phyloP scores from a whole-genome alignment of 2,329 filamentous ascomycete species.

The Penicillium hesseltinei region DNA sequence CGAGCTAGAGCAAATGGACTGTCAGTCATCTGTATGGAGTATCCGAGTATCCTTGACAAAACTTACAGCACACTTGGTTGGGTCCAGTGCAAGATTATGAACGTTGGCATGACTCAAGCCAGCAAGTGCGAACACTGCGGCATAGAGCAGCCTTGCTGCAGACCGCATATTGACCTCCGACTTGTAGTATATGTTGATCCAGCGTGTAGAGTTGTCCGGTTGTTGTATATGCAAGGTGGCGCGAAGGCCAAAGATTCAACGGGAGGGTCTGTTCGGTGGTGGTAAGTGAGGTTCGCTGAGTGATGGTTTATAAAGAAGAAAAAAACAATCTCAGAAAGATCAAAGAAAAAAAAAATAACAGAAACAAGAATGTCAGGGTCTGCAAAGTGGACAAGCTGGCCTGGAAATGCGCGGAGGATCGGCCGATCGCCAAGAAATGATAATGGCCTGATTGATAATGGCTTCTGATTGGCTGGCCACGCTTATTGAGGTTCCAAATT shows the following conservation, averaged over 20 bases:
- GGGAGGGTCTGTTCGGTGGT: not conserved
- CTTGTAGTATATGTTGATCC: not conserved
- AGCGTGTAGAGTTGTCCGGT: not conserved
- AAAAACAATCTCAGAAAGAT: not conserved
- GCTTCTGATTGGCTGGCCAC: not conserved
- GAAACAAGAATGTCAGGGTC: not conserved
- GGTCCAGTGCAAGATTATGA: constrained; percentile 39
- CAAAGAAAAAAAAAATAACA: not conserved
- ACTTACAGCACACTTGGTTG: constrained; percentile 56
- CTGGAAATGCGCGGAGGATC: constrained; percentile 11
- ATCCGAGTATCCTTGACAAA: not conserved
- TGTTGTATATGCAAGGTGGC: constrained; percentile 6
- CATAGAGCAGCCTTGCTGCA: constrained; percentile 57
- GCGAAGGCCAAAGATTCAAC: not conserved
- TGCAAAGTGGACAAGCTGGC: constrained; percentile 13
- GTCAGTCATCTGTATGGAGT: constrained; percentile 3
- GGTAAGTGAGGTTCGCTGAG: not conserved
- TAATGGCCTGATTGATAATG: constrained; percentile 1
- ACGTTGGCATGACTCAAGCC: constrained; percentile 48
- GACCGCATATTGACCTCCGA: constrained; percentile 47
- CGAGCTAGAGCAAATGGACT: constrained; percentile 61
- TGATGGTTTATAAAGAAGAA: not conserved
- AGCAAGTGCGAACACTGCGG: constrained; percentile 61
- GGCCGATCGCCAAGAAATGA: constrained; percentile 11
- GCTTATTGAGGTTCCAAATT: not conserved